Evolutionary conservation across 2,329 filamentous ascomycete genomes (phyloP).

Genomic region (Hypoxylon sp.): DNA sequence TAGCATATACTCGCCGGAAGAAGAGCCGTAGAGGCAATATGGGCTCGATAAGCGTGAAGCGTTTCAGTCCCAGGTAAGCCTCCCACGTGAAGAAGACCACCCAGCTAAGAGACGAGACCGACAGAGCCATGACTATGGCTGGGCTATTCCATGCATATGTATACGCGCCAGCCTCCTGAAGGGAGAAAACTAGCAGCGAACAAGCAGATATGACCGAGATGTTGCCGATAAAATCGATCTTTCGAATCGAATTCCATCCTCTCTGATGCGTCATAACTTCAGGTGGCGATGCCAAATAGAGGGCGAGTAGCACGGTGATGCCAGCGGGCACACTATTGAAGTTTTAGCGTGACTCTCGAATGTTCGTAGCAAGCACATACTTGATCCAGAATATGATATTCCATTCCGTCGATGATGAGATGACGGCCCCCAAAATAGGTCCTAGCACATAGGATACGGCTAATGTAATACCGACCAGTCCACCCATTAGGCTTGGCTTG

Average conservation of each 20-base stretch:
- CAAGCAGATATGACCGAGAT: slow-evolving; percentile 66
- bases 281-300: slow-evolving; percentile 64
- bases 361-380: slow-evolving; percentile 56
- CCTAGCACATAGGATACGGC: slow-evolving; percentile 72
- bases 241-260: slow-evolving; percentile 61
- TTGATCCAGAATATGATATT: slow-evolving; percentile 75
- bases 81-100: slow-evolving; percentile 68
- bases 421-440: slow-evolving; percentile 70
- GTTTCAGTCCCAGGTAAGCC: slow-evolving; percentile 59
- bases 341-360: slow-evolving; percentile 28
- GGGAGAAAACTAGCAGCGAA: slow-evolving; percentile 68
- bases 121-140: slow-evolving; percentile 65
- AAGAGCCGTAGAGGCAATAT: slow-evolving; percentile 69
- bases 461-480: slow-evolving; percentile 69
- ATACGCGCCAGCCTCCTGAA: slow-evolving; percentile 70
- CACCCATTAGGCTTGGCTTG: slow-evolving; percentile 68
- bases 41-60: slow-evolving; percentile 62
- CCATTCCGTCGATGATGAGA: slow-evolving; percentile 69
- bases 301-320: slow-evolving; percentile 61
- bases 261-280: slow-evolving; percentile 56
- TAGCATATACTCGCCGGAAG: slow-evolving; percentile 64
- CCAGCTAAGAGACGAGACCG: slow-evolving; percentile 65
- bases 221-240: slow-evolving; percentile 69
- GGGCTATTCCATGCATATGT: slow-evolving; percentile 67
- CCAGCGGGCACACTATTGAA: slow-evolving; percentile 65